These are phyloP conservation scores for Bifiguratus adelaidae DNA, from an alignment of 192 early-diverging fungal species.

Conservation along the genomic window DNA sequence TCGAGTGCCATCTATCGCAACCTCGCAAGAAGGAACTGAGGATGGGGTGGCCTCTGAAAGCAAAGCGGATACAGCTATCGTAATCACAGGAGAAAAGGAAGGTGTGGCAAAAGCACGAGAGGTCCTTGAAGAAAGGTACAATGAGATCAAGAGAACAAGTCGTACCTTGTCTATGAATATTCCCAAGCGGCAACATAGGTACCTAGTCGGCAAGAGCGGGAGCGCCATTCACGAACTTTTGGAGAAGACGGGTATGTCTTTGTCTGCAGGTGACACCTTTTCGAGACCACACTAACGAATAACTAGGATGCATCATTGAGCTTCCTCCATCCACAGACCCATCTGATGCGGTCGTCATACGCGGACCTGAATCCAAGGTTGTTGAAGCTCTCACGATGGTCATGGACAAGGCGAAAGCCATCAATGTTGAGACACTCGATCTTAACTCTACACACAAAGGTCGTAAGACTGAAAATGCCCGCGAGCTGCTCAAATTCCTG, in stretches of 20 bases:
- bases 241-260: constrained; percentile 47
- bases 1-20: constrained; percentile 58
- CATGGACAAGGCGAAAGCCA: constrained; percentile 73
- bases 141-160: constrained; percentile 52
- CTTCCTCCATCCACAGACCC: constrained; percentile 61
- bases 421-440: constrained; percentile 62
- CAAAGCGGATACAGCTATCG: constrained; percentile 37
- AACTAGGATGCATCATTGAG: constrained; percentile 63
- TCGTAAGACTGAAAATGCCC: constrained; percentile 43
- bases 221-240: constrained; percentile 72
- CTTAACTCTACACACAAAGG: constrained; percentile 41
- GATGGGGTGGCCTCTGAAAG: constrained; percentile 6
- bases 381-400: constrained; percentile 66
- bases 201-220: constrained; percentile 77
- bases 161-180: constrained; percentile 56
- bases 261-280: background rate
- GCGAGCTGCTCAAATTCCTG: constrained; percentile 65
- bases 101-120: constrained; percentile 55
- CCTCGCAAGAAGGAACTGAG: constrained; percentile 26
- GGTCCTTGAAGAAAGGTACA: constrained; percentile 41
- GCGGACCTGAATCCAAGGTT: constrained; percentile 64
- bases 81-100: constrained; percentile 71
- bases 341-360: constrained; percentile 66
- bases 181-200: constrained; percentile 89
- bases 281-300: background rate